Evolutionary conservation across 1,284 basidiomycete species (phyloP).

Genomic region (Ceratobasidium sp.): DNA sequence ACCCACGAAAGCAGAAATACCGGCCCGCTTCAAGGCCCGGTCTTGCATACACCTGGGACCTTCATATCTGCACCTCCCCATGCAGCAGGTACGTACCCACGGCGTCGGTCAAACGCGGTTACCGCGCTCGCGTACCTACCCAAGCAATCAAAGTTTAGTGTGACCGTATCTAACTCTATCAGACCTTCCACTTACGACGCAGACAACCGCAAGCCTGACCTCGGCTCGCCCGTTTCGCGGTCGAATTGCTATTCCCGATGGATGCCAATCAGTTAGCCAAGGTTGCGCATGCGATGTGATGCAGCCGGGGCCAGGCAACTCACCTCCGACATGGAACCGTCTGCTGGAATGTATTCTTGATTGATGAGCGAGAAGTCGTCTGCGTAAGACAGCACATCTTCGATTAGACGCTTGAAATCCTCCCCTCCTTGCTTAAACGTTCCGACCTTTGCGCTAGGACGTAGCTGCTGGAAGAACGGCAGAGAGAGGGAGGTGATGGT

Average conservation of each 20-base stretch:
- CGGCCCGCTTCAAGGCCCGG: not conserved
- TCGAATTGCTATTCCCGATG: constrained; percentile 17
- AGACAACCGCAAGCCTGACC: constrained; percentile 16
- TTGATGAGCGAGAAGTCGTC: constrained; percentile 33
- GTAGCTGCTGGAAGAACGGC: constrained; percentile 42
- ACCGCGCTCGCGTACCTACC: constrained; percentile 23
- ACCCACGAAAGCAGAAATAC: too few species aligned
- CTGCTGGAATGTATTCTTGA: constrained; percentile 28
- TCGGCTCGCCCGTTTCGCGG: constrained; percentile 22
- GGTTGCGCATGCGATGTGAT: not conserved
- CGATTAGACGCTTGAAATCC: not conserved
- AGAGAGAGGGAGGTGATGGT: constrained; percentile 43
- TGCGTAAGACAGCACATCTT: constrained; percentile 2
- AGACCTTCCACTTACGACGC: constrained; percentile 8
- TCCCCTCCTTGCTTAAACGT: constrained; percentile 15
- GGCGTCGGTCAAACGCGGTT: constrained; percentile 28
- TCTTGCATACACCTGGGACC: constrained; percentile 19
- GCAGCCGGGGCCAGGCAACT: not conserved
- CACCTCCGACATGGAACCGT: constrained; percentile 39
- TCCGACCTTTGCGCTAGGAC: not conserved
- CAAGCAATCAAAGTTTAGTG: not conserved
- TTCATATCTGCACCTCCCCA: constrained; percentile 17
- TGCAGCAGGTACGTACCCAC: constrained; percentile 7
- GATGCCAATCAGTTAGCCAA: too few species aligned
- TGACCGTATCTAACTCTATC: not conserved